Conservation (phyloP, 2,329 filamentous ascomycete species). For the Cytospora piceae region DNA sequence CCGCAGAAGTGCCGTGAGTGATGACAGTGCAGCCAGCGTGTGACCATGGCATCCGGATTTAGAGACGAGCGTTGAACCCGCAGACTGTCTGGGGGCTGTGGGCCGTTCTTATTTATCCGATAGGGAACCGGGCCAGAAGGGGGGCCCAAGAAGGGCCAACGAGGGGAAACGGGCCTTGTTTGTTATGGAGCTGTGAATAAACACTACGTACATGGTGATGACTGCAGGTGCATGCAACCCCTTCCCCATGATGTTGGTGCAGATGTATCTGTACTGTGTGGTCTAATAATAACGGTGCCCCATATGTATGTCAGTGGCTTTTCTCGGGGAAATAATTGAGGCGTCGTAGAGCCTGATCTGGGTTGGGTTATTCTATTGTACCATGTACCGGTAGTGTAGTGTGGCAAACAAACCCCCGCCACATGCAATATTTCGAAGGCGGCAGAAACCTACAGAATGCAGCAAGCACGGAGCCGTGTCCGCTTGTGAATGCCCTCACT, state of each 20-base stretch:
- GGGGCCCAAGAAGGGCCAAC: too few relatives aligned
- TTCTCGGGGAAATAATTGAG: neutral
- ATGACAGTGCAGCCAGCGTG: neutral
- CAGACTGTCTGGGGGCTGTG: conserved; percentile 13
- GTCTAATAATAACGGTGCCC: neutral
- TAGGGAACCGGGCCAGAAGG: too few relatives aligned
- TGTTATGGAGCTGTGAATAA: too few relatives aligned
- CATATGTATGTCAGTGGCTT: neutral
- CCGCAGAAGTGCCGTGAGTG: neutral
- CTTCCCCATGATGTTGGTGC: neutral
- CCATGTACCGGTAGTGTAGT: too few relatives aligned
- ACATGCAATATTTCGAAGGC: conserved; percentile 5
- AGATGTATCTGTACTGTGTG: neutral
- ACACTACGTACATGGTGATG: too few relatives aligned
- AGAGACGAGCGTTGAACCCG: neutral
- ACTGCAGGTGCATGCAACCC: too few relatives aligned
- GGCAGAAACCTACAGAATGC: neutral
- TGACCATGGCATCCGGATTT: neutral
- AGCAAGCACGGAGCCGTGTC: too few relatives aligned
- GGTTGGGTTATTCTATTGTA: too few relatives aligned
- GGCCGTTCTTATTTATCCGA: conserved; percentile 4
- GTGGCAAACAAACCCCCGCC: neutral
- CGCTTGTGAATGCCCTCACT: conserved; percentile 18
- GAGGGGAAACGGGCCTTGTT: too few relatives aligned
- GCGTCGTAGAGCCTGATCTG: too few relatives aligned